Percentiles rank a stretch among this genome's conserved stretches.
These are phyloP conservation scores for Diaporthe ampelina DNA, from an alignment of 2,329 filamentous ascomycete genomes.

Conservation along the genomic window DNA sequence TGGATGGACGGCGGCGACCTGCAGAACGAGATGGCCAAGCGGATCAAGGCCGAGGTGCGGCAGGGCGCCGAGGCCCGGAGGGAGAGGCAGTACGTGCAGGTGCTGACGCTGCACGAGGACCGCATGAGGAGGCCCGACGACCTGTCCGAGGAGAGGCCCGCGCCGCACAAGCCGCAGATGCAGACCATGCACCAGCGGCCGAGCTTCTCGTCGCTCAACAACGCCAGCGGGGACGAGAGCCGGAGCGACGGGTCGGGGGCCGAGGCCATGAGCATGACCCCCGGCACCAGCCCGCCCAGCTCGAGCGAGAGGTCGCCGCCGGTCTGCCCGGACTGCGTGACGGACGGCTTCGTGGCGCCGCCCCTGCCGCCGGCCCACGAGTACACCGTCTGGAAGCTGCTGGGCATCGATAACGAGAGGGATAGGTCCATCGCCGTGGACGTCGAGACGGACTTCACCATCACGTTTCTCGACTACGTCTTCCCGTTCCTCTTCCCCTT, in stretches of 20 bases:
- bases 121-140: constrained; percentile 34
- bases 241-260: constrained; percentile 14
- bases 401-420: constrained; percentile 38
- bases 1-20: constrained; percentile 50
- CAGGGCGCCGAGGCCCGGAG: constrained; percentile 34
- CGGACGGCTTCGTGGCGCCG: constrained; percentile 20
- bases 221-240: constrained; percentile 33
- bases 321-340: constrained; percentile 38
- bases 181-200: constrained; percentile 23
- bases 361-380: constrained; percentile 30
- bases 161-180: constrained; percentile 31
- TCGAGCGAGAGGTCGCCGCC: constrained; percentile 35
- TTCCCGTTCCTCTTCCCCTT: constrained; percentile 75
- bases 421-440: constrained; percentile 32
- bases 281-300: constrained; percentile 36
- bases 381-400: constrained; percentile 39
- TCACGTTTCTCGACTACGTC: constrained; percentile 73
- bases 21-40: constrained; percentile 52
- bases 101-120: constrained; percentile 39
- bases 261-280: constrained; percentile 26
- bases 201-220: constrained; percentile 20
- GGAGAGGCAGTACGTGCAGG: constrained; percentile 39
- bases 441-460: constrained; percentile 56
- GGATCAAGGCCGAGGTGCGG: constrained; percentile 54
- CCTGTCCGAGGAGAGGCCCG: constrained; percentile 34